Evolutionary conservation across 352 stramenopile species (phyloP).

Genomic region (Globisporangium perplexum): DNA sequence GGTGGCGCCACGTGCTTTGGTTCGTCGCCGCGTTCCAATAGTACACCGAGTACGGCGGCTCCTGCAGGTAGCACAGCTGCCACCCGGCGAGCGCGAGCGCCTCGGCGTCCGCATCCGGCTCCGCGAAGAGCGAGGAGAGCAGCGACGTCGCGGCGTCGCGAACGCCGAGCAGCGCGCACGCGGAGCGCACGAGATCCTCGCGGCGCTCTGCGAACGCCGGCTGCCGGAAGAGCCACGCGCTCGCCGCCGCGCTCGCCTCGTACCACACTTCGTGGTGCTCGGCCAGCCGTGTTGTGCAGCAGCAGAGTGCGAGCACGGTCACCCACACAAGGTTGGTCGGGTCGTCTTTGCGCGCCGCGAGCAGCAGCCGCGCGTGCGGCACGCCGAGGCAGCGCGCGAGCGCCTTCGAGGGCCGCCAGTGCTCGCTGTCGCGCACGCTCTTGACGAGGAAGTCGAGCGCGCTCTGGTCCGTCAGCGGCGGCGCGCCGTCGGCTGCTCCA

Average conservation of each 20-base stretch:
- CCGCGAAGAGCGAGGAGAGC: constrained; percentile 32
- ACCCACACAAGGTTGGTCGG: constrained; percentile 44
- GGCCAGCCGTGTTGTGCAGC: constrained; percentile 29
- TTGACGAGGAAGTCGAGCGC: constrained; percentile 30
- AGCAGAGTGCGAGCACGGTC: constrained; percentile 41
- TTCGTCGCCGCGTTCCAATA: constrained; percentile 59
- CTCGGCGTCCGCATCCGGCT: constrained; percentile 21
- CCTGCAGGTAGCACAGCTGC: constrained; percentile 45
- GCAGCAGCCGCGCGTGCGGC: constrained; percentile 23
- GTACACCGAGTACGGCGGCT: constrained; percentile 56
- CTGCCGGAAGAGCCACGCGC: constrained; percentile 40
- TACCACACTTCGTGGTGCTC: constrained; percentile 55
- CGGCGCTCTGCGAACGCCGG: constrained; percentile 41
- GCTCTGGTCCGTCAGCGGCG: constrained; percentile 21
- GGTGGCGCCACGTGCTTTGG: constrained; percentile 51
- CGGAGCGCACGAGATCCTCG: constrained; percentile 43
- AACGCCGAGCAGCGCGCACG: constrained; percentile 26
- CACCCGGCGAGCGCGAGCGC: constrained; percentile 33
- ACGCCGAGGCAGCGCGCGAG: constrained; percentile 40
- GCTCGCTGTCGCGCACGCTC: constrained; percentile 21
- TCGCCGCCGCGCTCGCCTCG: constrained; percentile 24
- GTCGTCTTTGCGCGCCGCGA: constrained; percentile 38
- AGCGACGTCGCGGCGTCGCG: constrained; percentile 23
- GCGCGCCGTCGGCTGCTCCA: not conserved
- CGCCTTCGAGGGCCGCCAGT: constrained; percentile 38